A percentile compares a stretch with the other conserved stretches of the same genome.
Conservation (phyloP, 2,329 filamentous ascomycete species). For the Coccinonectria pachysandricola region DNA sequence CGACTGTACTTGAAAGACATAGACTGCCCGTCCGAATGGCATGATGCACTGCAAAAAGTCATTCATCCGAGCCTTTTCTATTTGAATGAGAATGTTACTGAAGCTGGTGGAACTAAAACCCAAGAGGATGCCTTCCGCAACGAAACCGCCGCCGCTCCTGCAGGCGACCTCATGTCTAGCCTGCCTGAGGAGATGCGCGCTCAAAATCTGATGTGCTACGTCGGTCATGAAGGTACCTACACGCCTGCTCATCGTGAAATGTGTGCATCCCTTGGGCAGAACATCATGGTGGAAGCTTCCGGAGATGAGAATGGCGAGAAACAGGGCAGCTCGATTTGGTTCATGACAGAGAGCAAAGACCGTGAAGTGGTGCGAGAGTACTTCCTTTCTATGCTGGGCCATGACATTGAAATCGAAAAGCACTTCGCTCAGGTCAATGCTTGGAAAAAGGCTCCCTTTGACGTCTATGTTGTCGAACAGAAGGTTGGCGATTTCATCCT, state of each 20-base stretch:
- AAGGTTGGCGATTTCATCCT: conserved; percentile 84
- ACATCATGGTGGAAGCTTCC: conserved; percentile 96
- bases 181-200: conserved; percentile 80
- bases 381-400: conserved; percentile 83
- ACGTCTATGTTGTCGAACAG: conserved; percentile 87
- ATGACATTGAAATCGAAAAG: conserved; percentile 93
- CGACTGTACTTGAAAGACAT: conserved; percentile 95
- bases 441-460: conserved; percentile 91
- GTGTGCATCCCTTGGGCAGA: conserved; percentile 92
- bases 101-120: conserved; percentile 22
- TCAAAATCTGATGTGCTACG: conserved; percentile 96
- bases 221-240: conserved; percentile 94
- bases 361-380: conserved; percentile 85
- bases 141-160: conserved; percentile 53
- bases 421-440: conserved; percentile 94
- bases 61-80: conserved; percentile 83
- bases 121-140: conserved; percentile 32
- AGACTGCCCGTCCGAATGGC: conserved; percentile 84
- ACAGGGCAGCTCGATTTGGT: conserved; percentile 89
- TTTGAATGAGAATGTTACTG: conserved; percentile 66
- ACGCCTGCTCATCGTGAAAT: conserved; percentile 94
- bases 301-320: conserved; percentile 61
- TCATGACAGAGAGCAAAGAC: conserved; percentile 96
- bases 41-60: conserved; percentile 62
- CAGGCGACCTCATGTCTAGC: conserved; percentile 92